A percentile compares a stretch with the other conserved stretches of the same genome.
phyloP scores from a whole-genome alignment of 1,139 yeast species.

The Geotrichum candidum region DNA sequence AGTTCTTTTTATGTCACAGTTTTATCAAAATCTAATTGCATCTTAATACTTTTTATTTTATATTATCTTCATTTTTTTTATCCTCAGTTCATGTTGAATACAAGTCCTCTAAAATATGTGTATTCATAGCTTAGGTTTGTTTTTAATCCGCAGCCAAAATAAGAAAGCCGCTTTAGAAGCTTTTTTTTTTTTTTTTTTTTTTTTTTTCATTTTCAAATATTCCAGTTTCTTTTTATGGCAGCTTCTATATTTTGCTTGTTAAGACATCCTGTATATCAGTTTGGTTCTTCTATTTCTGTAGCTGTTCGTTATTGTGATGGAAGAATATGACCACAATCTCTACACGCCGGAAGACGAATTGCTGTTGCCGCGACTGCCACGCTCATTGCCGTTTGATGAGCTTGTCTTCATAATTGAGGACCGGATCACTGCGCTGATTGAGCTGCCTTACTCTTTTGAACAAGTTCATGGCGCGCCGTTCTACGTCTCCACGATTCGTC shows the following conservation, averaged over 20 bases:
- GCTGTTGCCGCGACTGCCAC: conserved; percentile 13
- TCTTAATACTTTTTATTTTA: not conserved
- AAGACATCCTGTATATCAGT: not conserved
- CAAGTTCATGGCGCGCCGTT: conserved; percentile 13
- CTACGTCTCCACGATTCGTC: conserved; percentile 12
- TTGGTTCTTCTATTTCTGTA: not conserved
- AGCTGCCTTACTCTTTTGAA: conserved; percentile 13
- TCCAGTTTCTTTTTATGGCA: not conserved
- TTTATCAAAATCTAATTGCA: not conserved
- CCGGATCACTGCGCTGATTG: conserved; percentile 12
- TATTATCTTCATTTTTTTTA: not conserved
- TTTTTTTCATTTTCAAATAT: not conserved
- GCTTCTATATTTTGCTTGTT: not conserved
- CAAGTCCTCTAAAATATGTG: not conserved
- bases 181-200: not conserved
- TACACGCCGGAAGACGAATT: conserved; percentile 11
- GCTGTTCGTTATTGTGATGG: conserved; percentile 5
- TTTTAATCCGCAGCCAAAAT: not conserved
- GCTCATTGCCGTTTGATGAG: conserved; percentile 15
- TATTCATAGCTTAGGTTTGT: not conserved
- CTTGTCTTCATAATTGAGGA: conserved; percentile 16
- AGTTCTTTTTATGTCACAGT: not conserved
- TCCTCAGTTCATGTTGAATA: not conserved
- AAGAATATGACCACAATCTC: conserved; percentile 1
- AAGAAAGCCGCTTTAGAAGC: not conserved